Conservation (phyloP, 2,329 filamentous ascomycete genomes). For the Xylogone sp. region DNA sequence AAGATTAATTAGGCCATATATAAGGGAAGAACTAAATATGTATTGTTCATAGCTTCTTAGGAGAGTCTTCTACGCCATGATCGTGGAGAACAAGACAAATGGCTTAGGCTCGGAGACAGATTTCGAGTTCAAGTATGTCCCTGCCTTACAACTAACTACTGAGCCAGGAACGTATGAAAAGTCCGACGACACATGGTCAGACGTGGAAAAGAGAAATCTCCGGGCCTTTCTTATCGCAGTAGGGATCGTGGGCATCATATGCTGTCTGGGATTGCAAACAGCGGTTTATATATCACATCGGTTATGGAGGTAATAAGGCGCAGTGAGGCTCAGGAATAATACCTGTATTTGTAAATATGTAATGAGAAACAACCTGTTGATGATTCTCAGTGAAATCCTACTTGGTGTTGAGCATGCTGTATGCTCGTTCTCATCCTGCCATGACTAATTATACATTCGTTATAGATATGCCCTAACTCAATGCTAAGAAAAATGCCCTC, state of each 20-base stretch:
- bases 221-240: conserved; percentile 39
- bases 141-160: conserved; percentile 42
- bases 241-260: conserved; percentile 22
- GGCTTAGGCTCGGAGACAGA: conserved; percentile 59
- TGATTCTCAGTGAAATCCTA: too few species aligned
- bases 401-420: too few species aligned
- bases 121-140: conserved; percentile 71
- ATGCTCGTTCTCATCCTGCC: too few species aligned
- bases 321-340: neutral
- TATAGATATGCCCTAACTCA: too few species aligned
- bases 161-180: conserved; percentile 26
- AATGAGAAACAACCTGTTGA: neutral
- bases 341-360: neutral
- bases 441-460: too few species aligned
- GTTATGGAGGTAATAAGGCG: neutral
- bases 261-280: conserved; percentile 20
- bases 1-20: too few species aligned
- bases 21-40: too few species aligned
- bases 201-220: conserved; percentile 44
- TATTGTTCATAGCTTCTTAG: conserved; percentile 10
- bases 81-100: conserved; percentile 56
- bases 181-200: conserved; percentile 24
- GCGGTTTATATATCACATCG: neutral
- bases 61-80: conserved; percentile 50
- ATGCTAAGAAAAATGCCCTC: too few species aligned